A percentile compares a stretch with the other conserved stretches of the same genome.
Conservation (phyloP, 2,329 filamentous ascomycete species). For the Fusarium temperatum region DNA sequence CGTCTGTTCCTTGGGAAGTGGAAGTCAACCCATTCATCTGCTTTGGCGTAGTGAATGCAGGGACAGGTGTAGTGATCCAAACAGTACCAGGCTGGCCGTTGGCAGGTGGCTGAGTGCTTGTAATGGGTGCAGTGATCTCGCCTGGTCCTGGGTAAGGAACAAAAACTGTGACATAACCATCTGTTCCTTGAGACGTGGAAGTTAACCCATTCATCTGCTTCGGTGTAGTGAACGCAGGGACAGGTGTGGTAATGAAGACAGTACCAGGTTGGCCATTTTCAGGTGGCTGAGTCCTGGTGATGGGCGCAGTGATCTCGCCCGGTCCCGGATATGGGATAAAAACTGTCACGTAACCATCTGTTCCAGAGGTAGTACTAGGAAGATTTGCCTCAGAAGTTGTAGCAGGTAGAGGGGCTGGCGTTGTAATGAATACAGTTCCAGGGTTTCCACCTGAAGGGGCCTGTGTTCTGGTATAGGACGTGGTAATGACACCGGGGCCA, state of each 20-base stretch:
- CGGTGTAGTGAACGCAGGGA: background rate
- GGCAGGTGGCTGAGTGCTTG: background rate
- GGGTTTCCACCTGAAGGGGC: constrained; percentile 19
- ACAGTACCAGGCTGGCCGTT: constrained; percentile 14
- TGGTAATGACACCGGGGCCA: constrained; percentile 15
- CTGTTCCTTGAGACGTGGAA: background rate
- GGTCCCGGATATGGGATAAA: constrained; percentile 19
- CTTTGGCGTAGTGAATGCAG: background rate
- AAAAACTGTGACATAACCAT: constrained; percentile 22
- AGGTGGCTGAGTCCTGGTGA: constrained; percentile 12
- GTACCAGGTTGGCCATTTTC: constrained; percentile 6
- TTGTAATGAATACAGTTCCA: constrained; percentile 25
- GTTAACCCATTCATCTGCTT: background rate
- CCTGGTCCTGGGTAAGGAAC: background rate
- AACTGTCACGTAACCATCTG: constrained; percentile 24
- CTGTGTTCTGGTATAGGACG: constrained; percentile 18
- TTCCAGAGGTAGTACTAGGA: constrained; percentile 13
- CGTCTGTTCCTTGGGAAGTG: constrained; percentile 1
- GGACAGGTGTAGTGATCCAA: constrained; percentile 2
- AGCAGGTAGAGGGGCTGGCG: constrained; percentile 8
- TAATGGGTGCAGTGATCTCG: constrained; percentile 9
- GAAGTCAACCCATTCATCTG: background rate
- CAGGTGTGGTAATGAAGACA: constrained; percentile 9
- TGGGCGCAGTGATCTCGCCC: constrained; percentile 15
- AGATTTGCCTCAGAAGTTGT: constrained; percentile 6